Evolutionary conservation across 2,329 filamentous ascomycete species (phyloP).

Genomic region (Trichothecium roseum): DNA sequence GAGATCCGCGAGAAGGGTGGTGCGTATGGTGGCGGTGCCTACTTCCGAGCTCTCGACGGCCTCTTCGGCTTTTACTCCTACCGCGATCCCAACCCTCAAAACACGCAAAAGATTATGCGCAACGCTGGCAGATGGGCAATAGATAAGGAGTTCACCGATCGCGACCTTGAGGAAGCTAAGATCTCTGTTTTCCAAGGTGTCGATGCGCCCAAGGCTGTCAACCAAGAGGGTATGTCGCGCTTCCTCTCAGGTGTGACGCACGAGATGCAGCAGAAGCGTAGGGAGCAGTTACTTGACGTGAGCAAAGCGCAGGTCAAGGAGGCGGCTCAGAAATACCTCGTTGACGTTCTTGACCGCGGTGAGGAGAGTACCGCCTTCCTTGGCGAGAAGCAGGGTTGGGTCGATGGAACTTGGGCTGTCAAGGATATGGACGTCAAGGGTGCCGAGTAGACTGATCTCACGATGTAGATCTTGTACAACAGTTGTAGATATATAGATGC

Average conservation of each 20-base stretch:
- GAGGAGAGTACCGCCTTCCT: slow-evolving; percentile 62
- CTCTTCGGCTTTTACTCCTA: slow-evolving; percentile 95
- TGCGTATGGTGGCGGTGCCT: slow-evolving; percentile 88
- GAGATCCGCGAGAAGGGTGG: slow-evolving; percentile 97
- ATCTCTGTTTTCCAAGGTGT: slow-evolving; percentile 86
- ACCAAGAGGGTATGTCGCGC: slow-evolving; percentile 73
- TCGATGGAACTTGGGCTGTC: slow-evolving; percentile 62
- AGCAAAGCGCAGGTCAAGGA: slow-evolving; percentile 67
- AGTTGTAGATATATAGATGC: slow-evolving; percentile 4
- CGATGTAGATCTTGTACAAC: slow-evolving; percentile 2
- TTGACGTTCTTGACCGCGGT: slow-evolving; percentile 51
- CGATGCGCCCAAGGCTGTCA: slow-evolving; percentile 81
- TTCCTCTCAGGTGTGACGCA: slow-evolving; percentile 81
- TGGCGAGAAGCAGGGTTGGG: slow-evolving; percentile 74
- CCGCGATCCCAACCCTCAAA: slow-evolving; percentile 87
- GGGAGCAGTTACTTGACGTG: slow-evolving; percentile 81
- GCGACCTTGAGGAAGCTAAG: slow-evolving; percentile 92
- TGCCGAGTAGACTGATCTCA: slow-evolving; percentile 14
- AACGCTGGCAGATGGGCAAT: slow-evolving; percentile 75
- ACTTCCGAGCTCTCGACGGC: slow-evolving; percentile 67
- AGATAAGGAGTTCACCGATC: slow-evolving; percentile 69
- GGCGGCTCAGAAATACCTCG: slow-evolving; percentile 73
- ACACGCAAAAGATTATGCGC: slow-evolving; percentile 76
- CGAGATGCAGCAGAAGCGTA: slow-evolving; percentile 77
- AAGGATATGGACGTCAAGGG: slow-evolving; percentile 61